Conservation (phyloP, 345 rosid genomes). For the Firmiana major region DNA sequence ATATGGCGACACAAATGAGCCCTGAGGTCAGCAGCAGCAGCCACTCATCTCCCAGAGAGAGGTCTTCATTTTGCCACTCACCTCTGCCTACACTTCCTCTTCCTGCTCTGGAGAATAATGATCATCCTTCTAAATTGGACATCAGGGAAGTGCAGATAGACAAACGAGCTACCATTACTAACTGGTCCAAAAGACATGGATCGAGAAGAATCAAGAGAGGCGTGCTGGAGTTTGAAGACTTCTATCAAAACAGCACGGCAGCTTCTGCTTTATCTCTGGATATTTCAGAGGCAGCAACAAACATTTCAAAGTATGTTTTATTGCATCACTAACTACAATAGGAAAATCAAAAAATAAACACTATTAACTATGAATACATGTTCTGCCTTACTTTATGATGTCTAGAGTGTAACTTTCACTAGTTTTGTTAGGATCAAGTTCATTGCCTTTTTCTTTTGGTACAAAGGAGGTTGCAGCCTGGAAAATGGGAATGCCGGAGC, state of each 20-base stretch:
- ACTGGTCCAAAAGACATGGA: slow-evolving; percentile 51
- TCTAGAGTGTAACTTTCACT: background rate
- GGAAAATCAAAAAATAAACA: too few relatives aligned
- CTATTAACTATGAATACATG: background rate
- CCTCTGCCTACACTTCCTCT: slow-evolving; percentile 21
- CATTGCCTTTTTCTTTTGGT: background rate
- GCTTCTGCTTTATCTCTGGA: slow-evolving; percentile 51
- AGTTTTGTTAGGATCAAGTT: too few relatives aligned
- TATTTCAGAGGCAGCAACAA: slow-evolving; percentile 53
- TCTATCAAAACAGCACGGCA: slow-evolving; percentile 21
- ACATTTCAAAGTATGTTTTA: slow-evolving; percentile 53
- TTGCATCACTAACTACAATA: background rate
- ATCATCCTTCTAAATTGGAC: slow-evolving; percentile 43
- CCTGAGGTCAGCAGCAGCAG: slow-evolving; percentile 38
- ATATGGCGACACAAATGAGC: slow-evolving; percentile 96
- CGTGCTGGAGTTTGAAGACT: slow-evolving; percentile 39
- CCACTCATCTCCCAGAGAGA: slow-evolving; percentile 39
- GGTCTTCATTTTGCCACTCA: slow-evolving; percentile 32
- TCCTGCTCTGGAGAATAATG: slow-evolving; percentile 34
- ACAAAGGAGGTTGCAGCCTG: too few relatives aligned
- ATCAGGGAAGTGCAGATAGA: slow-evolving; percentile 81
- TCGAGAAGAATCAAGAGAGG: slow-evolving; percentile 40
- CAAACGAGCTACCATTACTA: slow-evolving; percentile 54
- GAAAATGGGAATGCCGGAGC: too few relatives aligned
- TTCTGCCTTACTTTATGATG: background rate